These are phyloP conservation scores for Exophiala alcalophila DNA, from an alignment of 2,329 filamentous ascomycete genomes.

Conservation along the genomic window DNA sequence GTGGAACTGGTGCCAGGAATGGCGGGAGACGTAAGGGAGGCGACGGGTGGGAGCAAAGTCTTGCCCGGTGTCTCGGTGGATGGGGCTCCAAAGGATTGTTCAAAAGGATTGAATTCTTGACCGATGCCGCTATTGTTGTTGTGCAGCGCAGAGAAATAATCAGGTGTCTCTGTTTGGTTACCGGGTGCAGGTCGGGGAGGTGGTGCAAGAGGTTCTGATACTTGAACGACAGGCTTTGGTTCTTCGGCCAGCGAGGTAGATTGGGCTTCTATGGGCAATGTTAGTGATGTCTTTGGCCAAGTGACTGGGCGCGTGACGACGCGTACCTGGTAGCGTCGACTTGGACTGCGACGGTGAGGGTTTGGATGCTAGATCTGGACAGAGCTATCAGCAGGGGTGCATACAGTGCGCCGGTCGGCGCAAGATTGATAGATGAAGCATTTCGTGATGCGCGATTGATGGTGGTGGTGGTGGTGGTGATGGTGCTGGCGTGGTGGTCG, in stretches of 20 bases:
- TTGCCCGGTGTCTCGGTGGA: constrained; percentile 77
- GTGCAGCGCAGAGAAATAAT: constrained; percentile 66
- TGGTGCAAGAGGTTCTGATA: constrained; percentile 65
- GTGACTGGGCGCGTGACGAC: constrained; percentile 3
- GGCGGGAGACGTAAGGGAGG: constrained; percentile 84
- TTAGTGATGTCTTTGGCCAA: constrained; percentile 2
- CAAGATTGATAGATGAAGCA: constrained; percentile 6
- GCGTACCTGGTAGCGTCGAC: constrained; percentile 29
- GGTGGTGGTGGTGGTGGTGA: constrained; percentile 11
- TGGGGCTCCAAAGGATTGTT: constrained; percentile 78
- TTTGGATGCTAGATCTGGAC: constrained; percentile 16
- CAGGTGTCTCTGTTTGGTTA: constrained; percentile 55
- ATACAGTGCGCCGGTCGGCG: background rate
- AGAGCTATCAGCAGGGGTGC: constrained; percentile 11
- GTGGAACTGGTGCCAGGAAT: constrained; percentile 72
- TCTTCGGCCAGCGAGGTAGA: constrained; percentile 36
- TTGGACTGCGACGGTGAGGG: constrained; percentile 28
- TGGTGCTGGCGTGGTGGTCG: constrained; percentile 2
- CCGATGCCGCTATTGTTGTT: constrained; percentile 46
- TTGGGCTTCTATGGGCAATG: constrained; percentile 31
- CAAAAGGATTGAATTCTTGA: constrained; percentile 90
- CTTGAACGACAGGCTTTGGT: constrained; percentile 52
- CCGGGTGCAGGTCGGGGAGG: constrained; percentile 61
- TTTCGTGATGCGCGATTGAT: constrained; percentile 13
- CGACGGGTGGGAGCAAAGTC: constrained; percentile 80